These are phyloP conservation scores for Yamadazyma olivae DNA, from an alignment of 805 yeast genomes.

Conservation along the genomic window DNA sequence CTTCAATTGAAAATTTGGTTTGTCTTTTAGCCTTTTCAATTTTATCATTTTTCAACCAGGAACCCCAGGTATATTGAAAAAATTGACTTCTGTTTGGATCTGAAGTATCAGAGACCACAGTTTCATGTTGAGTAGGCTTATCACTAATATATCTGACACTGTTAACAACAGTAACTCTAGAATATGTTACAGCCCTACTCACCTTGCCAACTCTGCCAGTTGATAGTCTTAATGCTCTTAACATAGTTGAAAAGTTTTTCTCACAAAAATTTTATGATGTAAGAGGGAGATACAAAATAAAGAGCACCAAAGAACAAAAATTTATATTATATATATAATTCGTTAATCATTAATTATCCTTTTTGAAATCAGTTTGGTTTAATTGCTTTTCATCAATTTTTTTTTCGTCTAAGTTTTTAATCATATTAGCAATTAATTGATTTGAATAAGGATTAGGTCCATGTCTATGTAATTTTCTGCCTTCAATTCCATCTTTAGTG, in stretches of 20 bases:
- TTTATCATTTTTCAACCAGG: slow-evolving; percentile 83
- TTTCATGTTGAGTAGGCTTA: slow-evolving; percentile 41
- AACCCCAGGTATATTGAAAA: slow-evolving; percentile 91
- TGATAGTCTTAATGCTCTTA: too few relatives aligned
- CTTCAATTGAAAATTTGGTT: slow-evolving; percentile 80
- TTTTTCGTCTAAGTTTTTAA: slow-evolving; percentile 7
- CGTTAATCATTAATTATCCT: too few relatives aligned
- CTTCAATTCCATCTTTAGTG: slow-evolving; percentile 72
- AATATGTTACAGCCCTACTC: too few relatives aligned
- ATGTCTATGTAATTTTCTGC: slow-evolving; percentile 49
- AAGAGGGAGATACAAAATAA: too few relatives aligned
- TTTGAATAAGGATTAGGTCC: slow-evolving; percentile 36
- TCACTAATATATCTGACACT: slow-evolving; percentile 1
- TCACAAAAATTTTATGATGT: too few relatives aligned
- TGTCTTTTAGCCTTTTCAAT: slow-evolving; percentile 71
- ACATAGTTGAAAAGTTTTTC: too few relatives aligned
- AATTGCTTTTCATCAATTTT: slow-evolving; percentile 3
- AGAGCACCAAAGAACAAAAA: too few relatives aligned
- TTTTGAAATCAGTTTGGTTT: slow-evolving; percentile 20
- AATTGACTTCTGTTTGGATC: slow-evolving; percentile 71
- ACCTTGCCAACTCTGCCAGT: too few relatives aligned
- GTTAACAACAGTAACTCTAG: too few relatives aligned
- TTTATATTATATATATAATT: too few relatives aligned
- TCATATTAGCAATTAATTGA: slow-evolving; percentile 21
- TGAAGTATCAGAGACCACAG: slow-evolving; percentile 55